A percentile compares a stretch with the other conserved stretches of the same genome.
Evolutionary conservation across 148 eudicot genomes (phyloP).

Genomic region (Euryodendron excelsum): DNA sequence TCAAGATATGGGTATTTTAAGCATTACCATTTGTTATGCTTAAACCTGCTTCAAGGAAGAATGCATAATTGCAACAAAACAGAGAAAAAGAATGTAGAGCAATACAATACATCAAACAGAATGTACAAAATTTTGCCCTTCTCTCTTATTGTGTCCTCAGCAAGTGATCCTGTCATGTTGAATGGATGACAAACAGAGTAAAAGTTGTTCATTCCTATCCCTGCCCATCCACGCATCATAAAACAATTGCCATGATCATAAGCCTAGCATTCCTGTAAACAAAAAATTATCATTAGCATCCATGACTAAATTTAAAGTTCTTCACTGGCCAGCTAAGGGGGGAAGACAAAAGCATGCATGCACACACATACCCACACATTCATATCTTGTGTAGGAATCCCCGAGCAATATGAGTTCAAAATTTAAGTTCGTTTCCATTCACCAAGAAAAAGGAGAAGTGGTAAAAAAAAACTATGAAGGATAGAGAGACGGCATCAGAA

Average conservation of each 20-base stretch:
- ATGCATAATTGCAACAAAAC: too few relatives aligned
- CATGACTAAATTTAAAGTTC: not conserved
- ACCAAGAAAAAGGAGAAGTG: too few relatives aligned
- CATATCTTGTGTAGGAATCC: too few relatives aligned
- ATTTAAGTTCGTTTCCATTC: too few relatives aligned
- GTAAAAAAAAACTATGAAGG: too few relatives aligned
- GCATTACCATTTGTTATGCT: not conserved
- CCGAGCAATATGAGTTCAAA: too few relatives aligned
- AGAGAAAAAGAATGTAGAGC: not conserved
- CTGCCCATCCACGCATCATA: not conserved
- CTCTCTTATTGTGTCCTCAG: not conserved
- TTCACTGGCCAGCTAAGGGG: not conserved
- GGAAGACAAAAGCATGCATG: too few relatives aligned
- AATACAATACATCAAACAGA: not conserved
- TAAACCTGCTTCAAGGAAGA: conserved; percentile 4
- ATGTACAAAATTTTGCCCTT: not conserved
- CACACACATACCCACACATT: too few relatives aligned
- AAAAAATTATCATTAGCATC: not conserved
- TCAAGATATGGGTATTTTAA: not conserved
- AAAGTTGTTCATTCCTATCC: not conserved
- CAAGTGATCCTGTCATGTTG: too few relatives aligned
- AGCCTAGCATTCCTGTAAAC: not conserved
- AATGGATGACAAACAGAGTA: not conserved
- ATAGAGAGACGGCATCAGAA: too few relatives aligned
- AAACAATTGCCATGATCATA: not conserved